Evolutionary conservation across 257 asterid species (phyloP), one percentile per base, ranked within the genome.

Genomic region (Sherardia arvensis): DNA sequence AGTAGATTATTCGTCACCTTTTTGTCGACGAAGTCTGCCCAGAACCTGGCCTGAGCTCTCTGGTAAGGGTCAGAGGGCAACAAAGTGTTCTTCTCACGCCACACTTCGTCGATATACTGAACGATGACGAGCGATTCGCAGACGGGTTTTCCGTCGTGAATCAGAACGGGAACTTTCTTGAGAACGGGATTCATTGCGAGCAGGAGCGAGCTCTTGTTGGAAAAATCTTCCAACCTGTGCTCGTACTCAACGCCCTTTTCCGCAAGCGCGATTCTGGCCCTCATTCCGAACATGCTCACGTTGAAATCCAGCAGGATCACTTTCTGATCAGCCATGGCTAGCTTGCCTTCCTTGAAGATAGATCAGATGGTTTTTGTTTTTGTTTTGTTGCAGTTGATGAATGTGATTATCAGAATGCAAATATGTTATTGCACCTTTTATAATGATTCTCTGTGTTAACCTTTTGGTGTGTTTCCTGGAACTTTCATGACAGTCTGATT

Each of bases 1-100:
- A n/a, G n/a, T n/a, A n/a, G n/a, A n/a, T n/a, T n/a, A n/a, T 7
- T 34, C 6, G 12, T 40, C 3, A 48, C 56, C 10, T 49, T 49
- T 49, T 57, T 11, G 43, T 57, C 62, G n/a, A 57, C 17, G 40
- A 57, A 57, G 62, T 17, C 5, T 27, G 40, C 62, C 62, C 62
- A 57, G 62, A 57, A 57, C 40, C 62, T 27, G 8, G 62, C 32
- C 33, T 57, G 62, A 57, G 62, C 62, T 57, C 62, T 57, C 62
- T 28, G 20, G 62, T 27, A 33, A 57, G 40, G 62, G 29, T 57
- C 62, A 57, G 62, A 57, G 6, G 62, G 62, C 62, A 57, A 28
- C 38, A 57, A 14, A 6, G 62, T 38, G 8, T 28, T 57, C 62
- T 15, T 57, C 9, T 57, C 62, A 4, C n/a, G 38, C 62, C 62